Conservation (phyloP, 2,329 filamentous ascomycete species). For the Aureobasidium sp. region DNA sequence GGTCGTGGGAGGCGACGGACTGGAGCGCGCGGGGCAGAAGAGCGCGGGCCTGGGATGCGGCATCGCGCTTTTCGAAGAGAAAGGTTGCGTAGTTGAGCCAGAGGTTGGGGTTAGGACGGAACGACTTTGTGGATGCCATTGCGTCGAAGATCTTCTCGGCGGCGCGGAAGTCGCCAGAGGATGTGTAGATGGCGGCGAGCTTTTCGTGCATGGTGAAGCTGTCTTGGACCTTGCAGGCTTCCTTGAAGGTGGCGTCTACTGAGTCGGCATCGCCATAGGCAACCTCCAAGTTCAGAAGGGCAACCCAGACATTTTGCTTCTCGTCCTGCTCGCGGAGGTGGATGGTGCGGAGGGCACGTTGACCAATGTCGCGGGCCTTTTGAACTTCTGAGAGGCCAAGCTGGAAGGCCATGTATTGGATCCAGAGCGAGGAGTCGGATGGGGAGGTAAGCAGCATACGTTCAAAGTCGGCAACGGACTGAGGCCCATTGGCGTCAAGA, state of each 20-base stretch:
- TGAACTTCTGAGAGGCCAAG: constrained; percentile 83
- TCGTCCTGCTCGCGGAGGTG: constrained; percentile 84
- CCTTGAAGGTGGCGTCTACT: constrained; percentile 79
- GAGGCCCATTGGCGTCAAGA: constrained; percentile 79
- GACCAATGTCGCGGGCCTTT: constrained; percentile 81
- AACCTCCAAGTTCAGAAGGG: constrained; percentile 88
- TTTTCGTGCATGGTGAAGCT: constrained; percentile 82
- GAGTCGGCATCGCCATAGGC: constrained; percentile 71
- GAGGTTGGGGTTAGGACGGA: constrained; percentile 68
- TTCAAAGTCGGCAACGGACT: constrained; percentile 88
- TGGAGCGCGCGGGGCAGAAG: constrained; percentile 80
- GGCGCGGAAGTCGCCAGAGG: constrained; percentile 77
- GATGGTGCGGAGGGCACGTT: constrained; percentile 86
- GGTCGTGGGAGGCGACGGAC: constrained; percentile 63
- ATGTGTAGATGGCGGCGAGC: constrained; percentile 89
- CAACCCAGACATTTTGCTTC: constrained; percentile 93
- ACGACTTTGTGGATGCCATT: constrained; percentile 76
- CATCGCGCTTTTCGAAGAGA: constrained; percentile 65
- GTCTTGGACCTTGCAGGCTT: constrained; percentile 91
- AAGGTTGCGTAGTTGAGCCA: constrained; percentile 96
- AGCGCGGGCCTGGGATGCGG: constrained; percentile 66
- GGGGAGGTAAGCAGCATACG: constrained; percentile 85
- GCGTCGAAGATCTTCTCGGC: constrained; percentile 81
- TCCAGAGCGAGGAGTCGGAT: constrained; percentile 90
- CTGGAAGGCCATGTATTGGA: constrained; percentile 98